Conservation (phyloP, 2,329 filamentous ascomycete genomes). For the Cladosporium sp. region DNA sequence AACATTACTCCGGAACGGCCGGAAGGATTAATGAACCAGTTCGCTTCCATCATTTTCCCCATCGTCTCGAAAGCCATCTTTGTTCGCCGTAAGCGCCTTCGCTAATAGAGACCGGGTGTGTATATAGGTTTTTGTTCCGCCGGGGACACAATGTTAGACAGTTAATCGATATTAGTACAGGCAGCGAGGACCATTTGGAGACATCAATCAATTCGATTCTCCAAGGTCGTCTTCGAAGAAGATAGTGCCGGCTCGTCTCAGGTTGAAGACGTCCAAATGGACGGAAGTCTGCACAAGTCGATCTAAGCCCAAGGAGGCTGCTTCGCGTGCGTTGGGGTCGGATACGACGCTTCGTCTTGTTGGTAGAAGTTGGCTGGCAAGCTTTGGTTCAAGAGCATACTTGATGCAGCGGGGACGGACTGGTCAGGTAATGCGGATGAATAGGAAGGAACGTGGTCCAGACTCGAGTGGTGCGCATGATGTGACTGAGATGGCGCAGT, state of each 20-base stretch:
- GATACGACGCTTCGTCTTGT: constrained; percentile 21
- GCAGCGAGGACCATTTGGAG: background rate
- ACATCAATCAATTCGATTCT: background rate
- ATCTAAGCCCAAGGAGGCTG: constrained; percentile 13
- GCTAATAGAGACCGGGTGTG: constrained; percentile 29
- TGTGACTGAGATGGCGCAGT: constrained; percentile 16
- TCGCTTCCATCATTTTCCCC: background rate
- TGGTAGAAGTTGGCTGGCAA: constrained; percentile 20
- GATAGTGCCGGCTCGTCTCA: no score
- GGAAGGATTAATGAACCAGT: background rate
- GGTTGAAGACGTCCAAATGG: background rate
- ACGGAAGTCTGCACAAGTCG: background rate
- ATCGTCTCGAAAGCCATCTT: background rate
- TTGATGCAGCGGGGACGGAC: background rate
- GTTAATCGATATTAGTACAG: constrained; percentile 19
- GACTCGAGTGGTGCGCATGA: constrained; percentile 20
- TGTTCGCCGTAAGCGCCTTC: constrained; percentile 17
- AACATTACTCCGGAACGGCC: background rate
- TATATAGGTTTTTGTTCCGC: constrained; percentile 37
- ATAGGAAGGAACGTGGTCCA: constrained; percentile 6
- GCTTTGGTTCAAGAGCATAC: constrained; percentile 15
- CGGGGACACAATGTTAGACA: constrained; percentile 29
- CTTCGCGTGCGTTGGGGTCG: constrained; percentile 19
- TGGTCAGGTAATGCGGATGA: constrained; percentile 7
- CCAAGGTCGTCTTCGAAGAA: no score